Base-by-base conservation (phyloP, 768 basidiomycete species). In the Psilocybe cubensis region DNA sequence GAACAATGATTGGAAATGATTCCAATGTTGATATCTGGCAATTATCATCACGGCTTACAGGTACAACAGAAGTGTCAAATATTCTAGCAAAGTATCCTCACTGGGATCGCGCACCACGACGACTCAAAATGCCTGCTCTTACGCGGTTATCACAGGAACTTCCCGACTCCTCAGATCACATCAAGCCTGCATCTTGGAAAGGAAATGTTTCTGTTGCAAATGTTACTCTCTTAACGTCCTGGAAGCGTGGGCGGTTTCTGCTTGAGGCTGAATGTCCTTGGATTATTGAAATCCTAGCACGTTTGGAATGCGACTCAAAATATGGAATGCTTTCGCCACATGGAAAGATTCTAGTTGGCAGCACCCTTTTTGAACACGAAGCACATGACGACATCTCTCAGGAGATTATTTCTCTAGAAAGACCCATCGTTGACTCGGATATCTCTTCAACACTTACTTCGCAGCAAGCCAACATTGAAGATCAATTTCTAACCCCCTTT, bases 81-180 rank as follows among this genome's bases (percentile, higher is more conserved):
- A 78, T 79, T n/a, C 68, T 78, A 7, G 72, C 67, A 0, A 56
- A 67, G 47, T 63, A 73, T 54, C 76, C 76, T 1, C 60, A 77
- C 2, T 79, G 77, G 76, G 77, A 78, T 51, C 61, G 67, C 1
- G 41, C 65, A 4, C 73, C 75, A 14, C 69, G 69, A 31, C 12
- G 29, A 6, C 12, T 31, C 29, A 31, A 31, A 31, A 5, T 31
- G 29, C 29, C 29, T 31, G 29, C 29, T 31, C 29, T 31, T 31
- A 6, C 29, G 12, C 12, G 29, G 5, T 5, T 6, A 31, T 31
- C 29, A 31, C 5, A 31, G 12, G 29, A 31, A 12, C 5, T 31
- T 31, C 29, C 29, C 12, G 29, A 31, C 29, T 6, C 7, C 29
- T 5, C 29, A 9, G 74, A 76, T 58, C 74, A 76, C 40, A 62